A percentile compares a stretch with the other conserved stretches of the same genome.
phyloP scores from a whole-genome alignment of 768 basidiomycete genomes.

The Kwoniella bestiolae region DNA sequence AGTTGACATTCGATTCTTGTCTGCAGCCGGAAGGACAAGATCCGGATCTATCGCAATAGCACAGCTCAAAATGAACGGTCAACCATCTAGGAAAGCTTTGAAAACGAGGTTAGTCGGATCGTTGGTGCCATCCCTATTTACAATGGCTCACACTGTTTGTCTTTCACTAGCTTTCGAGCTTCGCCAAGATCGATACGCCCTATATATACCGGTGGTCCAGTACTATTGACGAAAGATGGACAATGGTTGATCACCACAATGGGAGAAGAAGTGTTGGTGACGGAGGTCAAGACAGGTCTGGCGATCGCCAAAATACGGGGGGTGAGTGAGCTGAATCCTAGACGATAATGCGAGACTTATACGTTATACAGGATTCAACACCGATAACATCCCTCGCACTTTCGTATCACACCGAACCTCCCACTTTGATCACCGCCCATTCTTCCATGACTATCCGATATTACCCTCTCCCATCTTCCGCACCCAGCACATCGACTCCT shows the following conservation, averaged over 20 bases:
- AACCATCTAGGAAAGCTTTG: constrained; percentile 31
- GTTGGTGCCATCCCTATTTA: neutral
- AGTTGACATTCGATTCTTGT: neutral
- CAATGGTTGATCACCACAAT: constrained; percentile 81
- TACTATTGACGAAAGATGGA: constrained; percentile 78
- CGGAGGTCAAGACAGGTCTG: constrained; percentile 73
- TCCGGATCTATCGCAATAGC: neutral
- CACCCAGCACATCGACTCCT: constrained; percentile 44
- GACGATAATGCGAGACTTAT: constrained; percentile 1
- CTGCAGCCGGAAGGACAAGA: neutral
- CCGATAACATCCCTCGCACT: constrained; percentile 81
- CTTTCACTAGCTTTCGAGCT: constrained; percentile 47
- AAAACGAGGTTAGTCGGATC: constrained; percentile 41
- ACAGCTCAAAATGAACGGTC: constrained; percentile 35
- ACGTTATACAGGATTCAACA: constrained; percentile 71
- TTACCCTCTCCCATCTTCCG: constrained; percentile 70
- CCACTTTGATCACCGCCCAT: constrained; percentile 77
- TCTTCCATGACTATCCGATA: constrained; percentile 78
- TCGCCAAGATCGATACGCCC: constrained; percentile 61
- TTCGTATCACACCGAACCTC: constrained; percentile 66
- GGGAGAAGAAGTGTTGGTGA: constrained; percentile 80
- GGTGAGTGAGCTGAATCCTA: constrained; percentile 64
- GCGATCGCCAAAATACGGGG: constrained; percentile 81
- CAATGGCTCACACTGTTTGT: neutral
- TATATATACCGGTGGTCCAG: constrained; percentile 85